phyloP scores from a whole-genome alignment of 495 filamentous ascomycete genomes.

The Corynascus novoguineensis region DNA sequence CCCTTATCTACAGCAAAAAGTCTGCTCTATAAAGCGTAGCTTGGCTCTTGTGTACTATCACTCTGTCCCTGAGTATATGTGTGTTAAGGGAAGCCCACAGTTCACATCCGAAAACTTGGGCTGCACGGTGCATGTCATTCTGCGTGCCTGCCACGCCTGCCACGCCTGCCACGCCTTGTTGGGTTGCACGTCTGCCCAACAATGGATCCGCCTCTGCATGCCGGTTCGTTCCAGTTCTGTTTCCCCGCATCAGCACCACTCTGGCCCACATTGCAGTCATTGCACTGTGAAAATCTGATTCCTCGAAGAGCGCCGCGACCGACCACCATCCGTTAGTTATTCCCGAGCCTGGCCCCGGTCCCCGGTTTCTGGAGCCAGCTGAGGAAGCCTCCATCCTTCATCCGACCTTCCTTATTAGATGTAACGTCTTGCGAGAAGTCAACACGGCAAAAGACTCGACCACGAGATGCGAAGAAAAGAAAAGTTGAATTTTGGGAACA shows the following conservation, averaged over 20 bases:
- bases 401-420: neutral
- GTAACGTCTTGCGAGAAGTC: neutral
- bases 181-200: neutral
- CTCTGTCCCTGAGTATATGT: too few relatives aligned
- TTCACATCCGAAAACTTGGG: too few relatives aligned
- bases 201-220: neutral
- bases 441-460: too few relatives aligned
- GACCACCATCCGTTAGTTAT: conserved; percentile 3
- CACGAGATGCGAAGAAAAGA: too few relatives aligned
- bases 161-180: too few relatives aligned
- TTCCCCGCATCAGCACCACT: conserved; percentile 6
- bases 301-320: neutral
- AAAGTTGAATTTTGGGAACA: too few relatives aligned
- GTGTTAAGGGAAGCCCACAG: too few relatives aligned
- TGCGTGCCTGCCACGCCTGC: too few relatives aligned
- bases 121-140: too few relatives aligned
- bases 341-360: conserved; percentile 7
- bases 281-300: neutral
- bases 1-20: too few relatives aligned
- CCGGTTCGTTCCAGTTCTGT: neutral
- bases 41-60: too few relatives aligned
- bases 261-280: neutral
- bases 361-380: neutral
- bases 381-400: neutral
- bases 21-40: too few relatives aligned